Evolutionary conservation across 805 yeast genomes (phyloP).

Genomic region (Candida montana): DNA sequence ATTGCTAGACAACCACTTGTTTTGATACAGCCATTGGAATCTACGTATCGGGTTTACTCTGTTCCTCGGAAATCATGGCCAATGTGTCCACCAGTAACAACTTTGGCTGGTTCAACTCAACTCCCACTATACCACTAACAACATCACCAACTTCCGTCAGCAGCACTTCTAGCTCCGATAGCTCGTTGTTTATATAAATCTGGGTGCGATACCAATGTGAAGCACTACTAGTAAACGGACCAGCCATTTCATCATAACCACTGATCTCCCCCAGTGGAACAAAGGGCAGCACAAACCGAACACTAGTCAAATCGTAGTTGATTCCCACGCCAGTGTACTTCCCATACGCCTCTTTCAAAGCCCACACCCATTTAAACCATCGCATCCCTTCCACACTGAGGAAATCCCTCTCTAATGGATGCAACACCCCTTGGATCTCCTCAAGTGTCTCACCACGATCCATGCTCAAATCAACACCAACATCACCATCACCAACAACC

Average conservation of each 20-base stretch:
- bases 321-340: constrained; percentile 64
- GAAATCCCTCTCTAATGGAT: constrained; percentile 28
- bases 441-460: constrained; percentile 23
- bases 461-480: constrained; percentile 42
- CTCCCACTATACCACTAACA: constrained; percentile 2
- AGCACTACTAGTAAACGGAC: background rate
- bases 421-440: constrained; percentile 38
- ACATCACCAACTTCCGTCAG: background rate
- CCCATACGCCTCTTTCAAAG: constrained; percentile 71
- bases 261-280: background rate
- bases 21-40: background rate
- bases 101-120: background rate
- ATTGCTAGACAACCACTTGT: background rate
- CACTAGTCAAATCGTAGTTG: constrained; percentile 27
- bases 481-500: constrained; percentile 28
- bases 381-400: background rate
- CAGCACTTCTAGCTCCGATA: background rate
- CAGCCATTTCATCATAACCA: background rate
- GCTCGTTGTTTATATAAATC: background rate
- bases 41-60: too few species aligned
- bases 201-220: background rate
- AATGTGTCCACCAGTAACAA: background rate
- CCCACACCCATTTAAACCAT: constrained; percentile 60
- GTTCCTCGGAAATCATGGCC: background rate
- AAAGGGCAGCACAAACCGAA: constrained; percentile 25